Conservation (phyloP, 768 basidiomycete species). For the Lentinula sp. region DNA sequence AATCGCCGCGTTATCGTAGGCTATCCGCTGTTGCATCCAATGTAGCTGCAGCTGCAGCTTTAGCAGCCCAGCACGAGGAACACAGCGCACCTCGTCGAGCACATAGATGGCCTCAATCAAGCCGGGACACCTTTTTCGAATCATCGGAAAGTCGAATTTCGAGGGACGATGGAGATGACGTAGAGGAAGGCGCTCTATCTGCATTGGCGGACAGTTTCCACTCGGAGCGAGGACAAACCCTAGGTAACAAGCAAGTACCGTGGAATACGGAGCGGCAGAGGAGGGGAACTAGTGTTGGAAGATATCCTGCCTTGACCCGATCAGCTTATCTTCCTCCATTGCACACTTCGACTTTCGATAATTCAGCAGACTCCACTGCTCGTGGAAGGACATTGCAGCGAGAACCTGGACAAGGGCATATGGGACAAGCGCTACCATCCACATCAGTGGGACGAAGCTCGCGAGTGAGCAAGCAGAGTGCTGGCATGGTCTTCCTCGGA, state of each 20-base stretch:
- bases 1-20: conserved; percentile 59
- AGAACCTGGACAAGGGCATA: conserved; percentile 19
- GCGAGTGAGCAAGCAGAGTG: conserved; percentile 63
- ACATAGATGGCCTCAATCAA: conserved; percentile 22
- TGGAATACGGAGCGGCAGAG: conserved; percentile 59
- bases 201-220: conserved; percentile 70
- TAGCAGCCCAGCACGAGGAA: conserved; percentile 60
- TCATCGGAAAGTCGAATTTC: conserved; percentile 11
- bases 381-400: conserved; percentile 44
- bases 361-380: conserved; percentile 17
- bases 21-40: conserved; percentile 66
- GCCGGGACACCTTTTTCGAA: conserved; percentile 19
- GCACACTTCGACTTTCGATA: conserved; percentile 26
- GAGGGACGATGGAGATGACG: conserved; percentile 27
- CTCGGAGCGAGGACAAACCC: conserved; percentile 56
- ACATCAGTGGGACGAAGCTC: conserved; percentile 35
- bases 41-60: conserved; percentile 64
- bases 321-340: conserved; percentile 28
- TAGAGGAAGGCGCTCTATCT: conserved; percentile 46
- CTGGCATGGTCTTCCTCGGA: conserved; percentile 78
- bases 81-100: conserved; percentile 24
- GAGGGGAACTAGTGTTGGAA: conserved; percentile 39
- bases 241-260: conserved; percentile 48
- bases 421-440: conserved; percentile 16
- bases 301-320: conserved; percentile 21